Evolutionary conservation across 305 asterid genomes (phyloP), one percentile per base, ranked within the genome.

Genomic region (Salvia sclarea): DNA sequence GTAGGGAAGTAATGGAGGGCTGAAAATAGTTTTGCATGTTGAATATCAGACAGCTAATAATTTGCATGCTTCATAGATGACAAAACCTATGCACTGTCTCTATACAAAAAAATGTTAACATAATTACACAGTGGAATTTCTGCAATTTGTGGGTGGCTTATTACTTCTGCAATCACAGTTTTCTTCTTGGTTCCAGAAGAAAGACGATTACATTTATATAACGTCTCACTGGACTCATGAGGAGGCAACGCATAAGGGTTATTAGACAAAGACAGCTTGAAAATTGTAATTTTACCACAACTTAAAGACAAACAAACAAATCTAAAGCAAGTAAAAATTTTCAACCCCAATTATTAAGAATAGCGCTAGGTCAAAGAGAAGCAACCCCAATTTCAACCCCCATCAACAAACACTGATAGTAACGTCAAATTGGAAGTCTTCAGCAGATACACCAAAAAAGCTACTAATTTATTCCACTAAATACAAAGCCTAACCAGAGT

Each of bases 401-500:
- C 9, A 38, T 8, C 41, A 8, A 66, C 14, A 21, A n/a, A 16
- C 31, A 49, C 50, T 10, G 70, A 49, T 37, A 8, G 22, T 21
- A 18, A 41, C 49, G 25, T 17, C 8, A 45, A 38, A 48, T 61
- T 6, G 24, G 52, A 66, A 71, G 73, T 48, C 59, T 59, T 18
- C 3, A 28, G 55, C 73, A 54, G 58, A 49, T 43, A 56, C 49
- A 49, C 60, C 24, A 22, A 45, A 43, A 17, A 25, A 69, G 57
- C 57, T 30, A 65, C 53, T 10, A 60, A 61, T 47, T 5, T 25
- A n/a, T 57, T 20, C 67, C 44, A 43, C 50, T 4, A 12, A 20
- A 74, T 9, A 30, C 69, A 35, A 66, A 75, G 18, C 45, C 33
- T 28, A 76, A 68, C 68, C 7, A n/a, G 38, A 67, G 11, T 31